phyloP scores from a whole-genome alignment of 352 stramenopile genomes.

The Globisporangium iwayamae region DNA sequence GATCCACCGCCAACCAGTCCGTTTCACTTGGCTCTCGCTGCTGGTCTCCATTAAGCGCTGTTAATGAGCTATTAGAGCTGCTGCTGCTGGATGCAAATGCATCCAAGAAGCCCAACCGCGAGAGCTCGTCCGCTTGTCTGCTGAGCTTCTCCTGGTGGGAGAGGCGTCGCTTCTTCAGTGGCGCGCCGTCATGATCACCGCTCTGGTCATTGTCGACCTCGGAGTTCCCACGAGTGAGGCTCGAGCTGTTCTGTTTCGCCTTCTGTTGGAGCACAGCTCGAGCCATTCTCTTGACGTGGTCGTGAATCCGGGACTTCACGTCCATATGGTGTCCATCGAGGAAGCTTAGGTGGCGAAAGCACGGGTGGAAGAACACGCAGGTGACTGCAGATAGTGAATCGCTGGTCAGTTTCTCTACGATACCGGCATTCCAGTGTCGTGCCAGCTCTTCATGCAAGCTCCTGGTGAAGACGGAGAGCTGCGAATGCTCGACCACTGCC shows the following conservation, averaged over 20 bases:
- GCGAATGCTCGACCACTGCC: background rate
- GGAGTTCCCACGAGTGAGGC: background rate
- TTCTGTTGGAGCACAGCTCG: slow-evolving; percentile 12
- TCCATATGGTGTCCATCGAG: background rate
- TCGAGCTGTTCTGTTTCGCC: slow-evolving; percentile 1
- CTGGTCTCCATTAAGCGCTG: background rate
- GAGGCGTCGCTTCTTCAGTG: slow-evolving; percentile 16
- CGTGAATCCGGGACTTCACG: slow-evolving; percentile 5
- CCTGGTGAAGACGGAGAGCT: slow-evolving; percentile 10
- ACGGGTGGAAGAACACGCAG: slow-evolving; percentile 24
- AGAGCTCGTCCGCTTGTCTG: slow-evolving; percentile 17
- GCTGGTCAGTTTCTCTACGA: slow-evolving; percentile 3
- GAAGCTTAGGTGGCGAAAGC: slow-evolving; percentile 22
- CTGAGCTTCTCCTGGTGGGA: slow-evolving; percentile 15
- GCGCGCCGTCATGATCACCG: too few species aligned
- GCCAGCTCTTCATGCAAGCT: slow-evolving; percentile 12
- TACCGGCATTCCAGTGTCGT: slow-evolving; percentile 5
- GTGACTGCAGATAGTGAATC: slow-evolving; percentile 7
- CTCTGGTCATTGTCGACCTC: background rate
- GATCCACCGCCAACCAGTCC: slow-evolving; percentile 5
- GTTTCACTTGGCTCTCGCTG: background rate
- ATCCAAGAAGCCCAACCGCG: slow-evolving; percentile 18
- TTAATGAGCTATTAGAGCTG: background rate
- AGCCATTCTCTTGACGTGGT: slow-evolving; percentile 6
- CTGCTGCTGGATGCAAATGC: background rate